phyloP scores from a whole-genome alignment of 2,329 filamentous ascomycete species.

The Albifimbria verrucaria region DNA sequence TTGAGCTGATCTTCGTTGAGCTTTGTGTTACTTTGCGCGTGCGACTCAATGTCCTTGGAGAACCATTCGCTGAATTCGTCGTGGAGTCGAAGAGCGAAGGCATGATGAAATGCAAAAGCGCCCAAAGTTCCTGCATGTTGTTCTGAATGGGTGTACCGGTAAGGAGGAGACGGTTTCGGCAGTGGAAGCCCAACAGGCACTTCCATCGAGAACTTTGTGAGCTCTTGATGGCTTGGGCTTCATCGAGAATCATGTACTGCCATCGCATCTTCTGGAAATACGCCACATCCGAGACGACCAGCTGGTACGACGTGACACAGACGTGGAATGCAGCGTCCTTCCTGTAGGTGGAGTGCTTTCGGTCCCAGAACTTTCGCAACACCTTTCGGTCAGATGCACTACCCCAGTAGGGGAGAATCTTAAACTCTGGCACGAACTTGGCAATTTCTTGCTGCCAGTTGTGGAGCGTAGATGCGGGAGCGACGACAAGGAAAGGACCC shows the following conservation, averaged over 20 bases:
- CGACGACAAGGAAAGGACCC: slow-evolving; percentile 96
- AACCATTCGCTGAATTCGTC: slow-evolving; percentile 95
- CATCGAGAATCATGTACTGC: slow-evolving; percentile 99
- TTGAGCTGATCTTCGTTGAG: slow-evolving; percentile 97
- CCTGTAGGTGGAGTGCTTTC: slow-evolving; percentile 93
- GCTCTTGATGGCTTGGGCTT: slow-evolving; percentile 98
- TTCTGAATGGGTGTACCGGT: slow-evolving; percentile 99
- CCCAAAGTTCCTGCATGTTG: slow-evolving; percentile 99
- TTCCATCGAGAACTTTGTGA: slow-evolving; percentile 97
- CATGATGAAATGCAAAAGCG: slow-evolving; percentile 98
- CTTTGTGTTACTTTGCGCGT: slow-evolving; percentile 98
- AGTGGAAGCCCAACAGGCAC: slow-evolving; percentile 88
- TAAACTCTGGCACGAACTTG: slow-evolving; percentile 90
- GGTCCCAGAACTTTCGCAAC: slow-evolving; percentile 97
- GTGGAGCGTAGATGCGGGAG: slow-evolving; percentile 92
- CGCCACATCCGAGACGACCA: slow-evolving; percentile 91
- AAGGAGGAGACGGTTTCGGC: slow-evolving; percentile 86
- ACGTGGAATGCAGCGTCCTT: slow-evolving; percentile 95
- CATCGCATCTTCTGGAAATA: slow-evolving; percentile 99
- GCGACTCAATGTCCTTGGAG: slow-evolving; percentile 94
- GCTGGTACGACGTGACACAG: slow-evolving; percentile 92
- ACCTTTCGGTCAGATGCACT: slow-evolving; percentile 92
- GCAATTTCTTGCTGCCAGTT: slow-evolving; percentile 99
- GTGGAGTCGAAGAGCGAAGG: slow-evolving; percentile 96
- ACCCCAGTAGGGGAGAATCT: slow-evolving; percentile 97